Conservation (phyloP, 1,284 basidiomycete species). For the Psilocybe mexicana region DNA sequence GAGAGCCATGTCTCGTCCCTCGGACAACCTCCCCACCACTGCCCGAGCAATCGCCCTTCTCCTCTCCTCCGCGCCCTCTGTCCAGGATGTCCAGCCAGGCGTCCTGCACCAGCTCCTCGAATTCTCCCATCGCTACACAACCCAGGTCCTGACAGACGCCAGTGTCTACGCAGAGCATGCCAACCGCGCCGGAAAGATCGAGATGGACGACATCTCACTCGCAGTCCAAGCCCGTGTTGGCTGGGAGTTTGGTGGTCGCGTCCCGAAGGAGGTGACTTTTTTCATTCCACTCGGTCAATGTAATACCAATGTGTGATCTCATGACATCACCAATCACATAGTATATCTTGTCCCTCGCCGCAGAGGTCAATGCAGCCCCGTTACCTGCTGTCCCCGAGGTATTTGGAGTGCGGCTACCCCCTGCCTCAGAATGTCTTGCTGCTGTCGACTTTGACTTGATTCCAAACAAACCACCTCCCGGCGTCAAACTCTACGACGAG, state of each 20-base stretch:
- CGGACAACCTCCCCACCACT: conserved; percentile 81
- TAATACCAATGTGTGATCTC: background rate
- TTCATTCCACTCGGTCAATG: background rate
- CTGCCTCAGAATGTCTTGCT: conserved; percentile 80
- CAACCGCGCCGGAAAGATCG: conserved; percentile 74
- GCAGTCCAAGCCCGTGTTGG: conserved; percentile 93
- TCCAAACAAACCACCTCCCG: conserved; percentile 81
- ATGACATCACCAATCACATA: conserved; percentile 32
- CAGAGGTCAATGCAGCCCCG: conserved; percentile 87
- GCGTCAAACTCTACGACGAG: conserved; percentile 73
- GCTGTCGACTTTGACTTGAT: conserved; percentile 92
- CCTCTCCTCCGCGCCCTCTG: conserved; percentile 88
- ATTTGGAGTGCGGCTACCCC: conserved; percentile 91
- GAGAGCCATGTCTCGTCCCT: conserved; percentile 58
- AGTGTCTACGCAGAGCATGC: conserved; percentile 95
- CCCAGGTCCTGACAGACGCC: conserved; percentile 89
- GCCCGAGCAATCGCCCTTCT: conserved; percentile 92
- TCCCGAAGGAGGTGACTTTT: conserved; percentile 88
- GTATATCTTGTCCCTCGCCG: conserved; percentile 89
- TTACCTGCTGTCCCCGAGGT: conserved; percentile 93
- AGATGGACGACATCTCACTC: conserved; percentile 89
- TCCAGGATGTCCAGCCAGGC: conserved; percentile 91
- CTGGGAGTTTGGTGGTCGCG: conserved; percentile 91
- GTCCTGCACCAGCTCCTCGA: conserved; percentile 95
- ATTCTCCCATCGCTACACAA: conserved; percentile 94